phyloP scores from a whole-genome alignment of 495 filamentous ascomycete species.

The Podospora australis region DNA sequence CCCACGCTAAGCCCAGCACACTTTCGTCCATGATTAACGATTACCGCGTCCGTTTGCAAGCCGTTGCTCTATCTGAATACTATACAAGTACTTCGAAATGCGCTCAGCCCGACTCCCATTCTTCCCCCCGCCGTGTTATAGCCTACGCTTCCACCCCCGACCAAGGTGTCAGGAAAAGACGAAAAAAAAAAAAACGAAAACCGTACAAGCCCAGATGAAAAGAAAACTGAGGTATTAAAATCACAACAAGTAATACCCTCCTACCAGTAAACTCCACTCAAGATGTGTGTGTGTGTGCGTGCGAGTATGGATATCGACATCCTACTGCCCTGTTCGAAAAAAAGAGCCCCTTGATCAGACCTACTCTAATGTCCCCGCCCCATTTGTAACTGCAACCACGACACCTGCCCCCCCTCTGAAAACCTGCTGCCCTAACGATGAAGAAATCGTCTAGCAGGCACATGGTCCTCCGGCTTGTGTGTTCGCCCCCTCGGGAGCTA shows the following conservation, averaged over 20 bases:
- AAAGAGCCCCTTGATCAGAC: too few species aligned
- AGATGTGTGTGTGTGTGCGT: constrained; percentile 13
- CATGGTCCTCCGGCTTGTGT: constrained; percentile 70
- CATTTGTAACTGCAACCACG: too few species aligned
- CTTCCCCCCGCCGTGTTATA: constrained; percentile 1
- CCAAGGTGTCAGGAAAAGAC: constrained; percentile 12
- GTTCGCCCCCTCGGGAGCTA: constrained; percentile 68
- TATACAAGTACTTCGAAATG: constrained; percentile 24
- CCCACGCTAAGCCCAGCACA: too few species aligned
- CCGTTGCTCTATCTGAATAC: constrained; percentile 35
- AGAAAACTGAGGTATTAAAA: constrained; percentile 28
- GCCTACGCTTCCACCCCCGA: neutral
- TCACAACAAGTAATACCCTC: constrained; percentile 15
- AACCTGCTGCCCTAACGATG: too few species aligned
- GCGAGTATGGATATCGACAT: constrained; percentile 1
- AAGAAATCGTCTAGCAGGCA: too few species aligned
- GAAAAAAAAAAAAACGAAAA: constrained; percentile 11
- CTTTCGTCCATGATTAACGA: too few species aligned
- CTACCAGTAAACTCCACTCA: constrained; percentile 22
- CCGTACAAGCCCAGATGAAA: neutral
- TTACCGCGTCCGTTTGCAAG: constrained; percentile 21
- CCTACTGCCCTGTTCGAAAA: neutral
- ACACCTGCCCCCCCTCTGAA: too few species aligned
- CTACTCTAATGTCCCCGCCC: too few species aligned
- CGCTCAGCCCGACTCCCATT: constrained; percentile 6